Evolutionary conservation across 164 flowering plant genomes (phyloP), one percentile per base, ranked within the genome.

Genomic region (Dillenia suffruticosa): DNA sequence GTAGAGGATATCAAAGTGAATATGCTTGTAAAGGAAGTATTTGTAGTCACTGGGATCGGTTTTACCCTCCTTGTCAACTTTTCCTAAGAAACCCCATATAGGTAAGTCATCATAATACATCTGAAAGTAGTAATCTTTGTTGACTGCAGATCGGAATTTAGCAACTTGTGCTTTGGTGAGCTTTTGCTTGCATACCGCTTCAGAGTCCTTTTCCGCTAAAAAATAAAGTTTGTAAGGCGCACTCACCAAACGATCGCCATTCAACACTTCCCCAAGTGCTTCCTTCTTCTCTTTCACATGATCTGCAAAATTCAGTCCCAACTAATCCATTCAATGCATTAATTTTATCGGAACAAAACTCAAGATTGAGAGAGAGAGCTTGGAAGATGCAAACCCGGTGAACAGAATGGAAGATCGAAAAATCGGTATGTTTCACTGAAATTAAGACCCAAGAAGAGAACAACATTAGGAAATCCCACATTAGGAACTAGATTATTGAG

Each of bases 31-130:
- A 46, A 76, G 77, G 16, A 56, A 73, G 48, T 76, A 76, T 60
- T 63, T 73, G 56, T 53, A 70, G 44, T 76, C 77, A 24, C 70
- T 70, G 9, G 75, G 70, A 58, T 76, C 70, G 2, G 68, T 7
- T 54, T 73, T 70, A 7, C 64, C 70, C 14, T 73, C 73, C 59
- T 68, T 76, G n/a, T 73, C 80, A 46, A 67, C 63, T 53, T 70
- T 76, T 12, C 80, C 80, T 32, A 76, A 68, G 59, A 73, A 76
- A 46, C 80, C 77, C 80, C 80, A 77, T 16, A 77, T 65, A 4
- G 80, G 80, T 26, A 77, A 56, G 63, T 77, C 80, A 59, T 77
- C 80, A 48, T 77, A 77, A 44, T 70, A 73, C 77, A 77, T 77
- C 60, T 77, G 80, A 44, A 77, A 77, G 63, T 77, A 77, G 51